A percentile compares a stretch with the other conserved stretches of the same genome.
Conservation (phyloP, 2,329 filamentous ascomycete species). For the Tetracladium maxilliforme region DNA sequence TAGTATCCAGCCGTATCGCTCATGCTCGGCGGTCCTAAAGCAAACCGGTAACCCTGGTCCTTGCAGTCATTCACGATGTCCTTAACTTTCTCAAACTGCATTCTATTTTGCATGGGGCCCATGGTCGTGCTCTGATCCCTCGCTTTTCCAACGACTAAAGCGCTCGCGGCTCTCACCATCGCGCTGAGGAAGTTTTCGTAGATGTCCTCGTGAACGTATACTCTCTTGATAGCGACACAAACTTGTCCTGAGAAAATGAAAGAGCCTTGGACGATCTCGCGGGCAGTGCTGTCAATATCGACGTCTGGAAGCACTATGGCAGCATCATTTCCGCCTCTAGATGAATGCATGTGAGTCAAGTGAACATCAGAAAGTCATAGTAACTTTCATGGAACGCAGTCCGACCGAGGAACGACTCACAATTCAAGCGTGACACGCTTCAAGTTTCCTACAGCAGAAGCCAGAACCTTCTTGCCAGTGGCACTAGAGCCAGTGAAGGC, state of each 20-base stretch:
- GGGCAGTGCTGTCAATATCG: slow-evolving; percentile 32
- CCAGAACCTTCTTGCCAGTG: slow-evolving; percentile 47
- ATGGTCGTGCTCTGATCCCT: too few species aligned
- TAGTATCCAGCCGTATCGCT: too few species aligned
- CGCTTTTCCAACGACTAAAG: too few species aligned
- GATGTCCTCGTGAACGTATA: slow-evolving; percentile 38
- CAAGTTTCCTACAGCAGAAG: slow-evolving; percentile 36
- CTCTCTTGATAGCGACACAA: slow-evolving; percentile 34
- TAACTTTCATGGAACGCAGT: too few species aligned
- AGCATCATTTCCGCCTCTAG: slow-evolving; percentile 40
- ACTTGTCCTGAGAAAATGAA: slow-evolving; percentile 45
- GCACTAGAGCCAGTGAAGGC: slow-evolving; percentile 46
- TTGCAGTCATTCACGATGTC: too few species aligned
- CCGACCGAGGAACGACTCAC: slow-evolving; percentile 5
- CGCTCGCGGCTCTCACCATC: too few species aligned
- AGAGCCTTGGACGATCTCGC: slow-evolving; percentile 30
- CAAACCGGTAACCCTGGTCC: too few species aligned
- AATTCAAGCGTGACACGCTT: slow-evolving; percentile 48
- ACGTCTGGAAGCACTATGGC: slow-evolving; percentile 44
- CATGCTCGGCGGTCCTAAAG: too few species aligned
- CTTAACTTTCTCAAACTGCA: too few species aligned
- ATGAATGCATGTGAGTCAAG: not conserved
- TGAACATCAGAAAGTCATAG: not conserved
- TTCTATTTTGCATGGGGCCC: too few species aligned
- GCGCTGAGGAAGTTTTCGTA: slow-evolving; percentile 29